Conservation (phyloP, 768 basidiomycete species). For the Pleurotus citrinopileatus region DNA sequence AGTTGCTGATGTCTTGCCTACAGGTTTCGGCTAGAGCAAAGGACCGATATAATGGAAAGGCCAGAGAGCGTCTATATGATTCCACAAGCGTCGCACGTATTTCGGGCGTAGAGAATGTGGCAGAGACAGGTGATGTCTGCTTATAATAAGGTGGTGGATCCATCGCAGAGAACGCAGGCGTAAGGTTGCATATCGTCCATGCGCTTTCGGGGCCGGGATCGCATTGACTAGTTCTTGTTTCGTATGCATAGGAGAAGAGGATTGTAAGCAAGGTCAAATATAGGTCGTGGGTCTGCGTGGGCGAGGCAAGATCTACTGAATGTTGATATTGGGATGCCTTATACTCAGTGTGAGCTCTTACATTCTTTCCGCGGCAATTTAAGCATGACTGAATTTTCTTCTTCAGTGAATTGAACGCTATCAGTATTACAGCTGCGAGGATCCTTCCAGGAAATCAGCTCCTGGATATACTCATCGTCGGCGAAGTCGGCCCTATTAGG, state of each 20-base stretch:
- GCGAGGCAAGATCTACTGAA: constrained; percentile 56
- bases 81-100: constrained; percentile 49
- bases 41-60: constrained; percentile 80
- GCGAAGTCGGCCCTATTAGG: constrained; percentile 73
- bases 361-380: constrained; percentile 54
- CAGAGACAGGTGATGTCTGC: neutral
- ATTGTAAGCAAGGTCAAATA: constrained; percentile 70
- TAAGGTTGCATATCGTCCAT: constrained; percentile 76
- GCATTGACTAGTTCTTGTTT: constrained; percentile 69
- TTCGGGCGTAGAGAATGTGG: constrained; percentile 39
- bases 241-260: constrained; percentile 81
- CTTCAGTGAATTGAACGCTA: constrained; percentile 60
- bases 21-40: constrained; percentile 73
- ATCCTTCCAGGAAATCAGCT: constrained; percentile 64
- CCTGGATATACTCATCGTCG: constrained; percentile 73
- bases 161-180: constrained; percentile 79
- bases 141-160: constrained; percentile 57
- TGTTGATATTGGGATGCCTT: constrained; percentile 4
- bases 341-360: constrained; percentile 21
- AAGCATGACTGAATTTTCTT: constrained; percentile 68
- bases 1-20: constrained; percentile 54
- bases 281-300: constrained; percentile 53
- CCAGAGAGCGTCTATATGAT: constrained; percentile 72
- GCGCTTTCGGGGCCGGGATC: constrained; percentile 88
- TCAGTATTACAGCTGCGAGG: constrained; percentile 38